These are phyloP conservation scores for Bauhinia variegata DNA, from an alignment of 306 rosid species.

Conservation along the genomic window DNA sequence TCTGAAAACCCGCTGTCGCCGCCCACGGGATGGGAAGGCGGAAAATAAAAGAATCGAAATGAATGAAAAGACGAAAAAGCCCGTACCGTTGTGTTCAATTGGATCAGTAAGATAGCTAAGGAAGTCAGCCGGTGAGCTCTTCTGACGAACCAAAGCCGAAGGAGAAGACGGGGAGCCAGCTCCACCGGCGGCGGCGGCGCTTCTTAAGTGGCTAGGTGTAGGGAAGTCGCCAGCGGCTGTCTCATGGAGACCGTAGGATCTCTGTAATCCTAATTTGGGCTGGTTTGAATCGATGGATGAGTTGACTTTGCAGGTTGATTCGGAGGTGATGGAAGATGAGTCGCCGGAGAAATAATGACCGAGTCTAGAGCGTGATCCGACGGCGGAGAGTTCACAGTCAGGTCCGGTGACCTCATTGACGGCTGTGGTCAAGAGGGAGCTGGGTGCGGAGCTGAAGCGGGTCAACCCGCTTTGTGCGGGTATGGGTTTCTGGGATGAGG, in stretches of 20 bases:
- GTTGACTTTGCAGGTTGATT: slow-evolving; percentile 38
- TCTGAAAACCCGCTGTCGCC: background rate
- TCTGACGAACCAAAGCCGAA: slow-evolving; percentile 73
- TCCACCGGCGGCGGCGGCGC: background rate
- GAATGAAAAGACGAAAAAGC: background rate
- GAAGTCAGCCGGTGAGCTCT: slow-evolving; percentile 93
- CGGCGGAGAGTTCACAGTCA: slow-evolving; percentile 42
- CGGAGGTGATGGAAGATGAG: slow-evolving; percentile 42
- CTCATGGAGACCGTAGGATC: slow-evolving; percentile 51
- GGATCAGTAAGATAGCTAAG: slow-evolving; percentile 52
- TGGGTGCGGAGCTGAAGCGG: slow-evolving; percentile 60
- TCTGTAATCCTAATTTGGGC: slow-evolving; percentile 30
- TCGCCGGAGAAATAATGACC: slow-evolving; percentile 51
- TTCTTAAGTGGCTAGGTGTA: background rate
- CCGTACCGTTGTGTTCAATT: slow-evolving; percentile 50
- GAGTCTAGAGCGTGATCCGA: slow-evolving; percentile 36
- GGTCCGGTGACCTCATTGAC: slow-evolving; percentile 53
- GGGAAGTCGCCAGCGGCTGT: slow-evolving; percentile 43
- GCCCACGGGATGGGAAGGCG: slow-evolving; percentile 6
- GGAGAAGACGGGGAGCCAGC: slow-evolving; percentile 35
- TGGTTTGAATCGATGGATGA: background rate
- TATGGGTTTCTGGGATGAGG: slow-evolving; percentile 50
- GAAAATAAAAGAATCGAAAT: background rate
- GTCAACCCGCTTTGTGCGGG: slow-evolving; percentile 41
- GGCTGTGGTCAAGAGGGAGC: slow-evolving; percentile 49